Percentiles rank a stretch among this genome's conserved stretches.
Conservation (phyloP, 805 yeast genomes). For the Sugiyamaella marilandica region DNA sequence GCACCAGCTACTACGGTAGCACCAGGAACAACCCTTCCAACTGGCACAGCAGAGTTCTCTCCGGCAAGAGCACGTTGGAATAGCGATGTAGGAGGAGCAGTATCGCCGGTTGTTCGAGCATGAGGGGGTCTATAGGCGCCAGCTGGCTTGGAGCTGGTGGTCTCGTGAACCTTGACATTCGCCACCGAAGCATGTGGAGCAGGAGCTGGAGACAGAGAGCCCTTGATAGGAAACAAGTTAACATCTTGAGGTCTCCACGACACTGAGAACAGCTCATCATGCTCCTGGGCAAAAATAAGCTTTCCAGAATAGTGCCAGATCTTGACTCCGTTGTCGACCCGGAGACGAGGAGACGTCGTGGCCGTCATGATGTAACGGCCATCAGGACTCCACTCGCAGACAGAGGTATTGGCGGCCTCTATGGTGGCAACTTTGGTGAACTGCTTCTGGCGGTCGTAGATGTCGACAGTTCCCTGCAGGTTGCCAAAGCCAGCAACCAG, state of each 20-base stretch:
- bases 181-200: conserved; percentile 67
- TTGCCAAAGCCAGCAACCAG: conserved; percentile 97
- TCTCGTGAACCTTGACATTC: conserved; percentile 18
- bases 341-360: conserved; percentile 91
- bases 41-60: conserved; percentile 14
- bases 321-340: conserved; percentile 93
- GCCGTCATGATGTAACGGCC: conserved; percentile 92
- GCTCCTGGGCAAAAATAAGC: conserved; percentile 71
- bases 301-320: conserved; percentile 91
- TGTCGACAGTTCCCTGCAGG: conserved; percentile 92
- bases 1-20: conserved; percentile 49
- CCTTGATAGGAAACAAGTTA: conserved; percentile 49
- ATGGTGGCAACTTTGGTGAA: conserved; percentile 74
- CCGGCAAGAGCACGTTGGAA: conserved; percentile 24
- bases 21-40: conserved; percentile 21
- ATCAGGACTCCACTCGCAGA: conserved; percentile 96
- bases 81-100: conserved; percentile 29
- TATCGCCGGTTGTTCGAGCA: conserved; percentile 52
- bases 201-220: conserved; percentile 44
- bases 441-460: conserved; percentile 85
- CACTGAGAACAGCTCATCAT: conserved; percentile 71
- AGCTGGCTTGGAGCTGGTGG: conserved; percentile 53
- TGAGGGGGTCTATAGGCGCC: conserved; percentile 98
- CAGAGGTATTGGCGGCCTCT: conserved; percentile 93
- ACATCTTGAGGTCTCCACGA: conserved; percentile 75